Base-by-base conservation (phyloP, 768 basidiomycete species). In the Suillus hirtellus region DNA sequence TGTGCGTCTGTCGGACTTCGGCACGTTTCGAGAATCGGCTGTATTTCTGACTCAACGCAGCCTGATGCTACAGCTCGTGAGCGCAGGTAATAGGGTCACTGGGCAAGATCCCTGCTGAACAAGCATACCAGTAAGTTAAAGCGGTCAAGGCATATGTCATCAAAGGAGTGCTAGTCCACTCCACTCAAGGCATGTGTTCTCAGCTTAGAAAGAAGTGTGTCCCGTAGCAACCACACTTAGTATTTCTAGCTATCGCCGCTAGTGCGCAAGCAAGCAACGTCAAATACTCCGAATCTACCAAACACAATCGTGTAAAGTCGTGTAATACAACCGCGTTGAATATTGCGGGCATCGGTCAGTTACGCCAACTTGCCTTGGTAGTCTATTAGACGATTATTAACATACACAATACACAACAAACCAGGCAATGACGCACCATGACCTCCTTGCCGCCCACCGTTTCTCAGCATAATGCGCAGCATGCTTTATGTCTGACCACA, bases 401-500 rank as follows among this genome's bases (percentile, higher is more conserved):
- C n/a, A n/a, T 21, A 7, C 15, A 24, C 5, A 38, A 3, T 10
- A 38, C 17, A 35, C 38, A 31, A 31, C 5, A 60, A 59, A n/a
- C 12, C 19, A 53, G 42, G 60, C 46, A 40, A 67, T 24, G 12
- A 68, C 72, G 24, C 59, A 80, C 78, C 74, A 76, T 37, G 73
- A 70, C 42, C 68, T 73, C 31, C 31, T 31, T 21, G 73, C 66
- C 9, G 66, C 59, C 47, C 77, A 67, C 58, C 76, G 75, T 72
- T 86, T 86, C 66, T 76, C 74, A 42, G 84, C 42, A 63, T 84
- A 84, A 64, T 82, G 82, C 50, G 73, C 72, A 63, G 83, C 67
- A 34, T 78, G 74, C 63, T 69, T 71, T 64, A 89, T 71, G 68
- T 89, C 88, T 19, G 76, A 68, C 66, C 77, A 79, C 69, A 31